Evolutionary conservation across 2,329 filamentous ascomycete genomes (phyloP).

Genomic region (Gliomastix tumulicola): DNA sequence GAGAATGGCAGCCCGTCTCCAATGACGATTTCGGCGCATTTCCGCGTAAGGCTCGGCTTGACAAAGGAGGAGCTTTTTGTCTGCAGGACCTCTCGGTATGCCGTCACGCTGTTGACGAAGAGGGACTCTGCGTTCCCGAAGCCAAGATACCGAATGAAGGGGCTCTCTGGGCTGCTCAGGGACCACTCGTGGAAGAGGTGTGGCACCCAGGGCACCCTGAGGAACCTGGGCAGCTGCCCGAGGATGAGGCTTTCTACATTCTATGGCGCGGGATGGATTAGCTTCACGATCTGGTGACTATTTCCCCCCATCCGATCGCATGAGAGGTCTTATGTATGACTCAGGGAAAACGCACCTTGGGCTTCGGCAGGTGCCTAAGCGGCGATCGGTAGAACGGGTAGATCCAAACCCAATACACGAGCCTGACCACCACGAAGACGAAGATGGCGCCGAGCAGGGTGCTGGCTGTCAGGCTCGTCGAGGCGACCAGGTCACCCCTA

Average conservation of each 20-base stretch:
- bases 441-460: slow-evolving; percentile 1
- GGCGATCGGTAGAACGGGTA: slow-evolving; percentile 35
- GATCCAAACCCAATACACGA: slow-evolving; percentile 26
- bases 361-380: slow-evolving; percentile 34
- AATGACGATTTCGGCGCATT: slow-evolving; percentile 14
- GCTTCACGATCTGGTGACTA: too few relatives aligned
- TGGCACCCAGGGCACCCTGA: slow-evolving; percentile 16
- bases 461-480: not conserved
- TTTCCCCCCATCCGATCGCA: too few relatives aligned
- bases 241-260: slow-evolving; percentile 30
- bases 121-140: slow-evolving; percentile 10
- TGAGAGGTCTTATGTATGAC: not conserved
- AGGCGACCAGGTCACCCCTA: too few relatives aligned
- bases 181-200: slow-evolving; percentile 13
- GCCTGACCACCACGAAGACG: slow-evolving; percentile 10
- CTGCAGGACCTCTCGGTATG: slow-evolving; percentile 13
- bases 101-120: slow-evolving; percentile 9
- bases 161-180: slow-evolving; percentile 10
- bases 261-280: not conserved
- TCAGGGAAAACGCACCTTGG: slow-evolving; percentile 21
- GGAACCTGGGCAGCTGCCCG: slow-evolving; percentile 27
- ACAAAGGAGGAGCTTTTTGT: slow-evolving; percentile 16
- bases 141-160: slow-evolving; percentile 10
- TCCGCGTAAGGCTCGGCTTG: slow-evolving; percentile 15
- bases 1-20: slow-evolving; percentile 24